Percentiles rank a stretch among this genome's conserved stretches.
Conservation (phyloP, 192 early-diverging fungal genomes). For the Backusella parvicylindrica region DNA sequence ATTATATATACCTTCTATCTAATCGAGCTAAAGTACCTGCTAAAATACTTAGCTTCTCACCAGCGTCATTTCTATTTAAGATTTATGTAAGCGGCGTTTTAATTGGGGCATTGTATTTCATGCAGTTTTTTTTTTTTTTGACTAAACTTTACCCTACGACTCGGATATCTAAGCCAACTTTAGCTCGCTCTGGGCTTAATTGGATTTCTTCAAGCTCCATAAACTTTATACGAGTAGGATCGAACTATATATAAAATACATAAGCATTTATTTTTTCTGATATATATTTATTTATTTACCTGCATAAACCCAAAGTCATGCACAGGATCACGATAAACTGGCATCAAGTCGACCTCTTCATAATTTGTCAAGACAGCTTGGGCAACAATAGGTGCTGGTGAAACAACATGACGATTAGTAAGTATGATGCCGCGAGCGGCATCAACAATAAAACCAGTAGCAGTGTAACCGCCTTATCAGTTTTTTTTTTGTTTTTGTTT, state of each 20-base stretch:
- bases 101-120: neutral
- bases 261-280: neutral
- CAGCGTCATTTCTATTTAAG: constrained; percentile 59
- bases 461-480: constrained; percentile 47
- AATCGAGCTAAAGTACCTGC: constrained; percentile 70
- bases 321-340: constrained; percentile 77
- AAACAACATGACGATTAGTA: constrained; percentile 79
- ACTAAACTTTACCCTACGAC: constrained; percentile 59
- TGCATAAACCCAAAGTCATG: constrained; percentile 82
- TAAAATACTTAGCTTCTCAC: constrained; percentile 77
- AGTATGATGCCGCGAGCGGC: constrained; percentile 70
- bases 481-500: neutral
- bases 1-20: constrained; percentile 48
- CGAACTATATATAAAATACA: constrained; percentile 42
- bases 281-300: neutral
- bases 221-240: constrained; percentile 63
- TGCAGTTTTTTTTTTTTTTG: neutral
- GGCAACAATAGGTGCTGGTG: constrained; percentile 67
- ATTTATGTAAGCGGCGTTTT: neutral
- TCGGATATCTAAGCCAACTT: constrained; percentile 73
- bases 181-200: constrained; percentile 63
- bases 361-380: constrained; percentile 73
- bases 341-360: constrained; percentile 68
- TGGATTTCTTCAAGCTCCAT: constrained; percentile 66
- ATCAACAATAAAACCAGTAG: constrained; percentile 79